A percentile compares a stretch with the other conserved stretches of the same genome.
Conservation (phyloP, 768 basidiomycete genomes). For the Rhodosporidiobolus sp. region DNA sequence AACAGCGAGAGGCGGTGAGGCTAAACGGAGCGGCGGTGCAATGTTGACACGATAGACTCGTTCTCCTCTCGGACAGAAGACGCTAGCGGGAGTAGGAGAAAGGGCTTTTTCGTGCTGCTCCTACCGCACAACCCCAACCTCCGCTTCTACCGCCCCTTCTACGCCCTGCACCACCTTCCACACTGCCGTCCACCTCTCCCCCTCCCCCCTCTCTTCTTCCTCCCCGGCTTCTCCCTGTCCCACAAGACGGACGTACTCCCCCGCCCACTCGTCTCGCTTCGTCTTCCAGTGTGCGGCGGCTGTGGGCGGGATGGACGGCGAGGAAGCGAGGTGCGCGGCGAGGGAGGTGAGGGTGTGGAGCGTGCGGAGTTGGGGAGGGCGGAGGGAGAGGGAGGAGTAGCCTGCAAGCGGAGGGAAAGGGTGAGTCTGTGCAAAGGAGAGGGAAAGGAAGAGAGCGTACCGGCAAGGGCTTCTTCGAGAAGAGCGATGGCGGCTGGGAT, state of each 20-base stretch:
- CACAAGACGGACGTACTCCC: not conserved
- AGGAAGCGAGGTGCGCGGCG: slow-evolving; percentile 2
- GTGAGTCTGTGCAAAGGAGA: not conserved
- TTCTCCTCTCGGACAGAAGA: too few species aligned
- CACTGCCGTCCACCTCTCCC: too few species aligned
- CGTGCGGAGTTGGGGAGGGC: not conserved
- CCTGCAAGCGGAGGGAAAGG: not conserved
- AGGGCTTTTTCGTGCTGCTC: too few species aligned
- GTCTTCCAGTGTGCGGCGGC: not conserved
- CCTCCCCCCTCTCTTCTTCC: not conserved
- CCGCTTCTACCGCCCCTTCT: not conserved
- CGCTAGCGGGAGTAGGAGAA: too few species aligned
- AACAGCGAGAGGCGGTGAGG: not conserved
- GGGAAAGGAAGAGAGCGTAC: slow-evolving; percentile 14
- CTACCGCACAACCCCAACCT: not conserved
- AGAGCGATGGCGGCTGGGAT: not conserved
- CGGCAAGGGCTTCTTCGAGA: not conserved
- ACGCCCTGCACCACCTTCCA: slow-evolving; percentile 6
- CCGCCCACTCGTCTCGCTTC: not conserved
- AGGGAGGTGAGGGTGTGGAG: slow-evolving; percentile 20
- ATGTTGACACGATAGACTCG: too few species aligned
- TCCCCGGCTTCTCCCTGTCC: not conserved
- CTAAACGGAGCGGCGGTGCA: not conserved
- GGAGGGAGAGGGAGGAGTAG: not conserved
- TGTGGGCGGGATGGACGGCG: not conserved